phyloP scores from a whole-genome alignment of 352 stramenopile species.

The Phytophthora hybrid region DNA sequence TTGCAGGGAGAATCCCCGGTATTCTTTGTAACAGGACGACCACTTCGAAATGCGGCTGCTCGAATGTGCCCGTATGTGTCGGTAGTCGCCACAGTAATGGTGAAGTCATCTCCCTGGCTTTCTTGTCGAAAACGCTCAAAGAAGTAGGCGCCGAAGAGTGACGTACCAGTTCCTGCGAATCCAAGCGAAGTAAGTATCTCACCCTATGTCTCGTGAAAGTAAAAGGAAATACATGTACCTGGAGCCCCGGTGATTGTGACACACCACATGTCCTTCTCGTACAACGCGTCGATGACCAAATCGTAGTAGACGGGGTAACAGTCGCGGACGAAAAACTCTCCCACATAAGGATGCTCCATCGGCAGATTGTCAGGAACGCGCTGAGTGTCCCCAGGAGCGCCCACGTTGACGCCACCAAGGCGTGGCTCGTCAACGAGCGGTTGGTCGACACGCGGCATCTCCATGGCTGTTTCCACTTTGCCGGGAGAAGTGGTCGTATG shows the following conservation, averaged over 20 bases:
- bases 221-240: background rate
- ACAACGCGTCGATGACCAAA: no score
- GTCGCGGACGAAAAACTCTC: background rate
- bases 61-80: background rate
- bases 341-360: background rate
- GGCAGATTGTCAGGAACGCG: background rate
- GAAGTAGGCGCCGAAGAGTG: conserved; percentile 14
- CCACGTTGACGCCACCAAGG: background rate
- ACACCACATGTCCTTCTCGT: background rate
- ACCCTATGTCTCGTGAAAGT: background rate
- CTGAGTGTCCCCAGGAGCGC: no score
- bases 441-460: no score
- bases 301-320: background rate
- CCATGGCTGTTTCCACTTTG: no score
- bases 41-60: conserved; percentile 1
- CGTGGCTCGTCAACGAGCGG: no score
- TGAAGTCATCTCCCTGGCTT: background rate
- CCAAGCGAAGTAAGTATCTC: background rate
- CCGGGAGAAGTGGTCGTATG: no score
- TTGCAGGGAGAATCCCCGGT: no score
- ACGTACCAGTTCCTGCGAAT: background rate
- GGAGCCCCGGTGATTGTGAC: background rate
- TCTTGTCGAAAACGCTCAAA: conserved; percentile 6
- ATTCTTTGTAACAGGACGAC: no score
- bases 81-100: background rate